A percentile compares a stretch with the other conserved stretches of the same genome.
These are phyloP conservation scores for Pleodorina starrii DNA, from an alignment of 139 green algal species.

Conservation along the genomic window DNA sequence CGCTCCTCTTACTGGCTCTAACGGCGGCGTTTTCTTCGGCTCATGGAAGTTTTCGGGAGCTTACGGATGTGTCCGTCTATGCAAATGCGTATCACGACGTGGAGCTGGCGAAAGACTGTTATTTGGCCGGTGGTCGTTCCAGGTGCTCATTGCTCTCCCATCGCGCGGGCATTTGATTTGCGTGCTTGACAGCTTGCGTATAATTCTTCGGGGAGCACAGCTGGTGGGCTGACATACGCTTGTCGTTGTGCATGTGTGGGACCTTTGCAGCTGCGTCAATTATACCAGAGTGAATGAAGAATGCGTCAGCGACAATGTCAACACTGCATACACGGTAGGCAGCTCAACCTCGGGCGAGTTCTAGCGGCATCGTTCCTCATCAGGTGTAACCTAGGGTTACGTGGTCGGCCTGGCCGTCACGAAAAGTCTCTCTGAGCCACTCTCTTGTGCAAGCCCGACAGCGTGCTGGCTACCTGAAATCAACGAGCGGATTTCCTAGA, in stretches of 20 bases:
- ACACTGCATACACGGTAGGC: background rate
- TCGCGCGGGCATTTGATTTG: background rate
- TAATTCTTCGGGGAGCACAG: too few species aligned
- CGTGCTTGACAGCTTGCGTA: too few species aligned
- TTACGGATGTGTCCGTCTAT: background rate
- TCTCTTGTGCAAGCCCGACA: too few species aligned
- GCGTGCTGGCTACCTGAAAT: too few species aligned
- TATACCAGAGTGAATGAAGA: background rate
- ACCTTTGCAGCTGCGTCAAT: slow-evolving; percentile 3
- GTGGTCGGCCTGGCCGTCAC: too few species aligned
- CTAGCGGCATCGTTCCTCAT: too few species aligned
- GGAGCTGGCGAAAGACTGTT: background rate
- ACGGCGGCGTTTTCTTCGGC: background rate
- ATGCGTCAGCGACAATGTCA: background rate
- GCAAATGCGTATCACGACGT: background rate
- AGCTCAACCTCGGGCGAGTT: too few species aligned
- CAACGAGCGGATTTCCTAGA: background rate
- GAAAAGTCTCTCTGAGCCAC: too few species aligned
- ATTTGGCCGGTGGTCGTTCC: background rate
- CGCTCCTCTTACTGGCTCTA: background rate
- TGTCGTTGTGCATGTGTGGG: background rate
- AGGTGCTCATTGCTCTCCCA: background rate
- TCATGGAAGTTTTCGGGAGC: background rate
- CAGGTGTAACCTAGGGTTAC: too few species aligned
- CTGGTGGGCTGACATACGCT: too few species aligned